phyloP scores from a whole-genome alignment of 2,329 filamentous ascomycete species.

The Phyllosticta citrichinensis region DNA sequence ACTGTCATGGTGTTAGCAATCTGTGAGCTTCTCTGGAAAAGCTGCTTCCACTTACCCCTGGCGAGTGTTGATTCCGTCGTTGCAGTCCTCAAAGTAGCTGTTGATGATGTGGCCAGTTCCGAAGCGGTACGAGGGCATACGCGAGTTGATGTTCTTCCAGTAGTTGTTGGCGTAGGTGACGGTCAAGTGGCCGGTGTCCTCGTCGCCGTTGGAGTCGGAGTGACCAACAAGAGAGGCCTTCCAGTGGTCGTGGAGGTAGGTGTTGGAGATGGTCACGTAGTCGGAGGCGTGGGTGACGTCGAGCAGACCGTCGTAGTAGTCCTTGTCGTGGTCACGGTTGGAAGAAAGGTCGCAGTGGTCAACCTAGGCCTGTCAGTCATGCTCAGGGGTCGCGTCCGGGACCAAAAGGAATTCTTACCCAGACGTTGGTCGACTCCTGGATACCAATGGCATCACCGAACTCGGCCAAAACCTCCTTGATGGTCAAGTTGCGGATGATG shows the following conservation, averaged over 20 bases:
- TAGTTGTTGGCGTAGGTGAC: slow-evolving; percentile 60
- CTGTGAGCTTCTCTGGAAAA: neutral
- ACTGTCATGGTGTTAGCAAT: slow-evolving; percentile 10
- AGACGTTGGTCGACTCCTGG: slow-evolving; percentile 41
- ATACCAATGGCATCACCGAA: slow-evolving; percentile 44
- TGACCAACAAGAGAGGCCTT: slow-evolving; percentile 52
- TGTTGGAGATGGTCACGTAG: slow-evolving; percentile 48
- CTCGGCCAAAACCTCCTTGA: slow-evolving; percentile 38
- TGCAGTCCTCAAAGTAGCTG: slow-evolving; percentile 30
- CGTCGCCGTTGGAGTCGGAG: slow-evolving; percentile 46
- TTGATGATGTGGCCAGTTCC: slow-evolving; percentile 55
- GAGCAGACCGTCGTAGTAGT: slow-evolving; percentile 59
- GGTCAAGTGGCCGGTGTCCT: slow-evolving; percentile 52
- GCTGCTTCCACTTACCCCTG: neutral
- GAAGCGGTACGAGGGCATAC: slow-evolving; percentile 54
- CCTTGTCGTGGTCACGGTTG: slow-evolving; percentile 51
- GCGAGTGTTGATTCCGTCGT: neutral
- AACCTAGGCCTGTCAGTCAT: slow-evolving; percentile 23
- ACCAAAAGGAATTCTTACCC: slow-evolving; percentile 33
- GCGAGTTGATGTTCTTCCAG: slow-evolving; percentile 55
- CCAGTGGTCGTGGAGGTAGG: slow-evolving; percentile 48
- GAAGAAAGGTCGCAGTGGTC: slow-evolving; percentile 58
- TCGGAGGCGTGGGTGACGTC: slow-evolving; percentile 56
- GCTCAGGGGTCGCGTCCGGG: slow-evolving; percentile 26
- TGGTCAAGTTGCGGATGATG: slow-evolving; percentile 47